phyloP scores from a whole-genome alignment of 257 asterid genomes.

The Fraxinus anomala region DNA sequence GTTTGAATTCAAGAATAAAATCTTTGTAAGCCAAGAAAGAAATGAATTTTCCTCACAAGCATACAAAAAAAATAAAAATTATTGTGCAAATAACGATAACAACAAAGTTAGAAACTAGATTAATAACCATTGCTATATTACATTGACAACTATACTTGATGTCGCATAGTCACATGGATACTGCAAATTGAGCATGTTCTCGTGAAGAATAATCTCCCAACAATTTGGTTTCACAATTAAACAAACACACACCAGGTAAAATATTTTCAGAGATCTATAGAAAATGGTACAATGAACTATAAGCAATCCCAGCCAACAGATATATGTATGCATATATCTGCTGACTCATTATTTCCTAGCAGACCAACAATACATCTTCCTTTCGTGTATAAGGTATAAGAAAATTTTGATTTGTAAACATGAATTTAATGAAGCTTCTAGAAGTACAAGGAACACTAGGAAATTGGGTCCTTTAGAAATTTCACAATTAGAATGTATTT shows the following conservation, averaged over 20 bases:
- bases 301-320: background rate
- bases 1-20: conserved; percentile 15
- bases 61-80: background rate
- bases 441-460: background rate
- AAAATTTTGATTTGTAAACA: background rate
- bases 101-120: background rate
- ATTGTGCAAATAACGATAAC: background rate
- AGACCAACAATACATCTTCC: background rate
- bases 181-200: background rate
- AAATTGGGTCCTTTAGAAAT: background rate
- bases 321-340: background rate
- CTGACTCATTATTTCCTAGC: background rate
- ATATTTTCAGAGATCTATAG: background rate
- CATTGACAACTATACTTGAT: background rate
- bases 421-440: background rate
- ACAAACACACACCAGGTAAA: background rate
- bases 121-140: background rate
- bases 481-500: background rate
- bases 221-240: background rate
- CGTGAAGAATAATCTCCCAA: background rate
- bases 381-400: background rate
- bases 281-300: background rate
- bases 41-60: background rate
- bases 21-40: conserved; percentile 5
- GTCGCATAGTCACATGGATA: background rate